Evolutionary conservation across 169 alveolate species (phyloP), one percentile per base, ranked within the genome.

Genomic region (Pseudocohnilembus persalinus): DNA sequence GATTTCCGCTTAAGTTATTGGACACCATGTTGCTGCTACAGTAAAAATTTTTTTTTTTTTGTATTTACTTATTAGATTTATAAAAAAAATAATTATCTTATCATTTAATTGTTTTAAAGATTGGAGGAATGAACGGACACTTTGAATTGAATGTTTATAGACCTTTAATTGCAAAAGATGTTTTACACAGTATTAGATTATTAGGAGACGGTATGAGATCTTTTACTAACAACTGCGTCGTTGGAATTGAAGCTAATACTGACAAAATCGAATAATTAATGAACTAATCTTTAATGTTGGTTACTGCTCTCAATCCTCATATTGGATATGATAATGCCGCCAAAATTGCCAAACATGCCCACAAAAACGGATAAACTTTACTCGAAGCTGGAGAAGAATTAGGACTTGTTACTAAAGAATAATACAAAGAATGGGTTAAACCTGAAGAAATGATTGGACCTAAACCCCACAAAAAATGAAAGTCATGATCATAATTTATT

Each of bases 241-340:
- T 81, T 49, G 98, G 98, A 31, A 95, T 96, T 82, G 84, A 91
- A 75, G 97, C 97, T 0, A 95, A 96, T 87, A 88, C 78, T 49
- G 93, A 92, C 30, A 89, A 89, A 68, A 93, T 95, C 80, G 85
- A 92, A 34, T 81, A 87, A 27, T 76, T 92, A 29, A 86, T 96
- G 88, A 79, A 89, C 35, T 85, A 94, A 76, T 83, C 95, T 30
- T 87, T 95, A n/a, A 95, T 96, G 97, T 92, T 96, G 68, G 98
- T 97, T 1, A 97, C 99, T 35, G 98, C 98, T 72, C 89, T 97
- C 28, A 97, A 96, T 83, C 98, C 99, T 72, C 90, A 95, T 83
- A 95, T 97, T 80, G 99, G 99, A 32, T 97, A 95, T 88, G 98
- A 95, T n/a, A 92, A 94, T 82, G 97, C 98, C 25, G 96, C 99